A percentile compares a stretch with the other conserved stretches of the same genome.
Conservation (phyloP, 441 rosid species). For the Gossypium davidsonii region DNA sequence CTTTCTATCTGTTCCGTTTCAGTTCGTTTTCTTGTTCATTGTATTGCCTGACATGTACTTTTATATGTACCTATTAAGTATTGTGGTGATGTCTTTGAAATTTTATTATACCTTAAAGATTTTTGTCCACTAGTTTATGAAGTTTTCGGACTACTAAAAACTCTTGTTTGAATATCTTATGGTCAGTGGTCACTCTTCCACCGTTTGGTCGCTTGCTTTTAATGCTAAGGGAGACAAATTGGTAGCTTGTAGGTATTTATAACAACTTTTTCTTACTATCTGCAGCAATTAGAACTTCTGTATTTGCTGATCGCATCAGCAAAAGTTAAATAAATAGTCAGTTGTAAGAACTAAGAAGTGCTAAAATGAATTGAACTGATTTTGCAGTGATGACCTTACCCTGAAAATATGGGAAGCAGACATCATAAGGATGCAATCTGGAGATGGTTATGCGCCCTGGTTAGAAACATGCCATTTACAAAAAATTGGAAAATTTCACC, state of each 20-base stretch:
- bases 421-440: slow-evolving; percentile 45
- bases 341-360: neutral
- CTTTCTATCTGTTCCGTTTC: slow-evolving; percentile 15
- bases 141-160: neutral
- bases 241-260: slow-evolving; percentile 81
- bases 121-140: slow-evolving; percentile 2
- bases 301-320: neutral
- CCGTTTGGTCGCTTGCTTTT: slow-evolving; percentile 81
- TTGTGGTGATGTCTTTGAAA: neutral
- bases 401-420: slow-evolving; percentile 79
- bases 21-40: slow-evolving; percentile 7
- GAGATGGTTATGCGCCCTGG: slow-evolving; percentile 74
- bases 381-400: slow-evolving; percentile 88
- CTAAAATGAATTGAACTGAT: slow-evolving; percentile 7
- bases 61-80: neutral
- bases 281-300: neutral
- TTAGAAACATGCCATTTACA: slow-evolving; percentile 33
- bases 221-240: slow-evolving; percentile 74
- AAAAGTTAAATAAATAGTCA: neutral
- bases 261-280: slow-evolving; percentile 1
- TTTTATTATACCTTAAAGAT: neutral
- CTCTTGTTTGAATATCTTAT: slow-evolving; percentile 21
- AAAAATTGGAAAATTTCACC: slow-evolving; percentile 3
- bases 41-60: slow-evolving; percentile 1
- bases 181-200: slow-evolving; percentile 82